Percentiles rank a stretch among this genome's conserved stretches.
Evolutionary conservation across 2,329 filamentous ascomycete species (phyloP).

Genomic region (Hymenoscyphus albidus): DNA sequence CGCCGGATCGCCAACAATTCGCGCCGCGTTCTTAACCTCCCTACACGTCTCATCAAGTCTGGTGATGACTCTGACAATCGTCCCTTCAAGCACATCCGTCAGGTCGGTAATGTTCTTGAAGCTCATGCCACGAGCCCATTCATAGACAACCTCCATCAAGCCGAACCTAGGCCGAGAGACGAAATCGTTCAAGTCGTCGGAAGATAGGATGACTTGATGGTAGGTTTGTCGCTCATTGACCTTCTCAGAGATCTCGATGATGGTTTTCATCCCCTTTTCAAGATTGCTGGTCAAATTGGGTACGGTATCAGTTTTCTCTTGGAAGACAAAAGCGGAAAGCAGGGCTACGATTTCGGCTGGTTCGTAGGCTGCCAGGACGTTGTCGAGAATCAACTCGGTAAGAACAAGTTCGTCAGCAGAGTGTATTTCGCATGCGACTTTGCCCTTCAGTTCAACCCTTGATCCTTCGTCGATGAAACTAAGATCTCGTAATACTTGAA

Average conservation of each 20-base stretch:
- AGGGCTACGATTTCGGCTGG: conserved; percentile 95
- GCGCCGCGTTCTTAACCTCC: conserved; percentile 94
- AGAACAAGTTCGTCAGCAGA: conserved; percentile 94
- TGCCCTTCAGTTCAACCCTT: conserved; percentile 92
- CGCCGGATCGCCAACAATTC: conserved; percentile 90
- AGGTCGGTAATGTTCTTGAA: conserved; percentile 97
- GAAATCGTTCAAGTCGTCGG: conserved; percentile 91
- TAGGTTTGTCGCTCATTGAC: conserved; percentile 86
- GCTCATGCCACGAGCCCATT: conserved; percentile 96
- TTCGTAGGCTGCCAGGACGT: conserved; percentile 91
- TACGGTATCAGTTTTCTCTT: conserved; percentile 84
- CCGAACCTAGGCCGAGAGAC: conserved; percentile 83
- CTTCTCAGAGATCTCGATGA: conserved; percentile 86
- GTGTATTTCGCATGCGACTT: conserved; percentile 97
- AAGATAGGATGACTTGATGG: conserved; percentile 86
- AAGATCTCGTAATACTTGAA: conserved; percentile 85
- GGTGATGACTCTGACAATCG: conserved; percentile 93
- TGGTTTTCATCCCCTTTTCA: conserved; percentile 77
- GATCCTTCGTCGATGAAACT: conserved; percentile 85
- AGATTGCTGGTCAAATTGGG: conserved; percentile 79
- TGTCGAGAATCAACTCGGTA: conserved; percentile 93
- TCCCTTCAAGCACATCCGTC: conserved; percentile 95
- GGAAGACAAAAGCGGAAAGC: conserved; percentile 92
- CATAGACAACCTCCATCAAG: conserved; percentile 94
- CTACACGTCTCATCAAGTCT: conserved; percentile 92